Evolutionary conservation across 495 filamentous ascomycete genomes (phyloP), one percentile per base, ranked within the genome.

Genomic region (Xylaria venustula): DNA sequence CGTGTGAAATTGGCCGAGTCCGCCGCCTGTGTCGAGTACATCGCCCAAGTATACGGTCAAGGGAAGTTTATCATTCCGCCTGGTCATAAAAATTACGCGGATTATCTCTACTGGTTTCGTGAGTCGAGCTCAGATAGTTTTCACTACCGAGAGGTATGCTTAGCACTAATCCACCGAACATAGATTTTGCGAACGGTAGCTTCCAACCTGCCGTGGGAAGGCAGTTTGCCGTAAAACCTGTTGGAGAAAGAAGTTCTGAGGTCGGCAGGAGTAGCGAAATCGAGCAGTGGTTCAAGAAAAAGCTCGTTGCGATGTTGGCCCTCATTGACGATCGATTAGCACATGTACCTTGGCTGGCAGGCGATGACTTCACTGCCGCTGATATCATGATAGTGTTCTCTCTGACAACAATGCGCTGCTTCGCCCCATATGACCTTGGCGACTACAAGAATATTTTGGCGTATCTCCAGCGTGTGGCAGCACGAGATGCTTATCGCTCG

Each of bases 81-180:
- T 1, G 70, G 66, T 7, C 63, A 80, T 22, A 69, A 75, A 9
- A 65, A 69, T 19, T 87, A 85, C 58, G 64, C 83, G 4, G 73
- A 83, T 47, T 88, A 83, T 68, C 68, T 87, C 3, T 84, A 82
- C 66, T 88, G 85, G 84, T 80, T 82, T 37, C 83, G 67, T 67
- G 52, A 67, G 67, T n/a, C 4, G 0, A n/a, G 30, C 44, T 12
- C 20, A 23, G 32, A 9, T 17, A 17, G 17, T 11, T 17, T 32
- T 19, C 40, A 7, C 23, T 41, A 1, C 47, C 1, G 3, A 17
- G 25, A 32, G 30, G 30, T 54, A 12, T 17, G 5, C 5, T 3
- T 7, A 17, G 17, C 28, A 28, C 56, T 64, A 63, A 54, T 57
- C 42, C 5, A 25, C 14, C 23, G 25, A 4, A 26, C 11, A 22